Percentiles rank a stretch among this genome's conserved stretches.
Evolutionary conservation across 1,139 yeast genomes (phyloP).

Genomic region (Ogataea hybrid): DNA sequence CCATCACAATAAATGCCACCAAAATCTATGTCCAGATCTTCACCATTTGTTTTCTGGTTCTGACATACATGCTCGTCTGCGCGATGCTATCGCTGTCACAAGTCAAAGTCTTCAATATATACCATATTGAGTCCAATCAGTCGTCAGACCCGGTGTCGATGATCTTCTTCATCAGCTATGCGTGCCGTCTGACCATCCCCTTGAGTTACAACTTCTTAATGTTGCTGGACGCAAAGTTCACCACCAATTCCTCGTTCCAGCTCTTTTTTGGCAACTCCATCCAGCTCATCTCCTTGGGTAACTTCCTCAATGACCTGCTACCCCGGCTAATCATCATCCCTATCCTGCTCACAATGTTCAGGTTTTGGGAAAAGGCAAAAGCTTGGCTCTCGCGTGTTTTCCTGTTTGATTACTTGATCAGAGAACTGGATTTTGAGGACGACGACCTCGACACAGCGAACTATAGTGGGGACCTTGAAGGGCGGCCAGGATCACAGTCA

Average conservation of each 20-base stretch:
- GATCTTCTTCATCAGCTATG: slow-evolving; percentile 75
- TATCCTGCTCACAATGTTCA: slow-evolving; percentile 56
- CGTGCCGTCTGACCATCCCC: slow-evolving; percentile 81
- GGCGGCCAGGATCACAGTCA: slow-evolving; percentile 7
- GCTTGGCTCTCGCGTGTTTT: slow-evolving; percentile 39
- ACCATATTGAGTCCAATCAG: slow-evolving; percentile 62
- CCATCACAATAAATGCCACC: slow-evolving; percentile 12
- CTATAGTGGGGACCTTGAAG: slow-evolving; percentile 12
- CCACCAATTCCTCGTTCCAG: slow-evolving; percentile 40
- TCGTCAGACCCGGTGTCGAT: slow-evolving; percentile 75
- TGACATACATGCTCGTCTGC: slow-evolving; percentile 67
- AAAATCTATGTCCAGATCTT: slow-evolving; percentile 34
- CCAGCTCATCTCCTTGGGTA: slow-evolving; percentile 72
- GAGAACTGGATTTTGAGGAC: slow-evolving; percentile 30
- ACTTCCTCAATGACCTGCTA: slow-evolving; percentile 66
- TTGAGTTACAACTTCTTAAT: slow-evolving; percentile 76
- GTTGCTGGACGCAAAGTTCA: slow-evolving; percentile 42
- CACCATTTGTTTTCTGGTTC: slow-evolving; percentile 39
- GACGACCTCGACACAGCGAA: slow-evolving; percentile 6
- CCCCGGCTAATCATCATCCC: slow-evolving; percentile 76
- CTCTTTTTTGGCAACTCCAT: slow-evolving; percentile 72
- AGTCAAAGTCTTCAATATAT: slow-evolving; percentile 69
- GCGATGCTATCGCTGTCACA: slow-evolving; percentile 66
- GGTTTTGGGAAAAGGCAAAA: slow-evolving; percentile 66
- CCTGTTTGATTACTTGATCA: slow-evolving; percentile 46